These are phyloP conservation scores for Stephania cephalantha DNA, from an alignment of 164 flowering plant genomes.

Conservation along the genomic window DNA sequence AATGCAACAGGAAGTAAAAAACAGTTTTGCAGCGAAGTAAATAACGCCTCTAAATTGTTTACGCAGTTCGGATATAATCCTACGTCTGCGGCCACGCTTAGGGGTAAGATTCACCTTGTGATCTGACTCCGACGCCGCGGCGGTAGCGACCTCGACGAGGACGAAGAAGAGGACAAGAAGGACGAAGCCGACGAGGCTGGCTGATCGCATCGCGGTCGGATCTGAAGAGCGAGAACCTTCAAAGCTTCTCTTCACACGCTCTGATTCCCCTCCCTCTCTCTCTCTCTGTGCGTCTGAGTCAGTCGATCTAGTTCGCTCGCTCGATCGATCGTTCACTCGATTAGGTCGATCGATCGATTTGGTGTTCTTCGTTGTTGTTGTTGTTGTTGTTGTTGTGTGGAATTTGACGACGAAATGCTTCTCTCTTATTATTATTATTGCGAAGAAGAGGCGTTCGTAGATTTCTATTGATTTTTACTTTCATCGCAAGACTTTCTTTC, in stretches of 20 bases:
- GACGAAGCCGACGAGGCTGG: slow-evolving; percentile 31
- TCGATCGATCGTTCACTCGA: no score
- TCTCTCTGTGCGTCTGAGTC: background rate
- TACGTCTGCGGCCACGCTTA: no score
- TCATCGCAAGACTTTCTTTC: background rate
- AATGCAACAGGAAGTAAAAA: no score
- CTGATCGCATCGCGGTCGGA: slow-evolving; percentile 34
- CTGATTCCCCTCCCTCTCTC: background rate
- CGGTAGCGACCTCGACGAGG: slow-evolving; percentile 22
- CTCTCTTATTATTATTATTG: background rate
- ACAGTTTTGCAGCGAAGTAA: no score
- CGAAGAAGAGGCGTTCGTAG: background rate
- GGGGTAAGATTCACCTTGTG: slow-evolving; percentile 45
- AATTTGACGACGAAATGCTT: background rate
- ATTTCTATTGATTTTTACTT: background rate
- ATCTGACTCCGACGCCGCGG: slow-evolving; percentile 57
- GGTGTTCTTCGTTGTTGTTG: background rate
- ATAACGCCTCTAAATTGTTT: no score
- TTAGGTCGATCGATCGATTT: background rate
- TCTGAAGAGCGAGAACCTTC: slow-evolving; percentile 8
- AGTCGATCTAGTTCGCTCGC: background rate
- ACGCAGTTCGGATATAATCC: no score
- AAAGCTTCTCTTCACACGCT: background rate
- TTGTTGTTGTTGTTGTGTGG: background rate
- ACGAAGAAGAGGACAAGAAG: slow-evolving; percentile 12